Evolutionary conservation across 1,284 basidiomycete species (phyloP), one percentile per base, ranked within the genome.

Genomic region (Ganoderma lucidum): DNA sequence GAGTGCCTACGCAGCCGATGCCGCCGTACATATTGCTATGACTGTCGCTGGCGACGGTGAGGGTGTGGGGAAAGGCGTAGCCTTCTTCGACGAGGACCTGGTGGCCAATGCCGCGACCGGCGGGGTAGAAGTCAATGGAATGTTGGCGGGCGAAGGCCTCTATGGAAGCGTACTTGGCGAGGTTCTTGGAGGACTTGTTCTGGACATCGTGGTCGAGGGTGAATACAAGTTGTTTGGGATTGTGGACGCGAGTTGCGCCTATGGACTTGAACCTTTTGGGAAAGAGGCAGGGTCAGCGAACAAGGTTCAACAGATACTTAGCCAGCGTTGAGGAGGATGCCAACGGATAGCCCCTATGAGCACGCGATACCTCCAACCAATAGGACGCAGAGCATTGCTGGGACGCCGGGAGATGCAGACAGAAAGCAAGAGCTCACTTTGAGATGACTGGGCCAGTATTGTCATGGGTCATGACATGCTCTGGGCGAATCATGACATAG

Each of bases 21-120:
- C 97, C 97, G 39, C 97, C 97, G 78, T 99, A 99, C 94, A 98
- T 98, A 81, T 99, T 99, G 75, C 93, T 96, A 81, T 99, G 97
- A 78, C 94, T 96, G 83, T 99, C 97, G 75, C 94, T 96, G 4
- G 97, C 97, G 55, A 98, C 96, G 10, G 95, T 96, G 75, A 98
- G 89, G 42, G 95, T 95, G 75, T 96, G 86, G 0, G 96, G 96
- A 81, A 97, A 98, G 0, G 96, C 96, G 78, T 98, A 98, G 1
- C 96, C 96, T 80, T 98, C 96, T 81, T 98, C 96, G 28, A 98
- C 91, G 69, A 98, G 90, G 67, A 98, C 88, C 80, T 98, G 96
- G 81, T 98, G 96, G 0, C 97, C 97, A 71, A 99, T 99, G n/a
- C 97, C 97, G 51, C 97, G 89, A 23, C 97, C 98, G 5, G 97